Percentiles rank a stretch among this genome's conserved stretches.
phyloP scores from a whole-genome alignment of 106 monocot genomes.

The Dendrobium chrysotoxum region DNA sequence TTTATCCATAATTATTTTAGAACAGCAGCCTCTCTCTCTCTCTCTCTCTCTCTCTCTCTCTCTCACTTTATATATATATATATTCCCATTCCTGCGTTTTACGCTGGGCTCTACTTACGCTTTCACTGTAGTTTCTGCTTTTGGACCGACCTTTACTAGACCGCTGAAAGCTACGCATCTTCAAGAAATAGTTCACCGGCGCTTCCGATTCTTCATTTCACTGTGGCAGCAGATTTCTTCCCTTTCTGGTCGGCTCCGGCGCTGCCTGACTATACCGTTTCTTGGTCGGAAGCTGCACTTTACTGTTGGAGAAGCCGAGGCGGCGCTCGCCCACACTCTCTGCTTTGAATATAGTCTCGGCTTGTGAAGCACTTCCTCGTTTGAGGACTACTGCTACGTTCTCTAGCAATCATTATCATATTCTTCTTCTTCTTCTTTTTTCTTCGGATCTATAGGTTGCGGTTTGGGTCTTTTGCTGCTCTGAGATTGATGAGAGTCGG shows the following conservation, averaged over 20 bases:
- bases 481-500: constrained; percentile 43
- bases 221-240: not conserved
- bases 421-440: not conserved
- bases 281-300: not conserved
- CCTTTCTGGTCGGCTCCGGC: not conserved
- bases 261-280: not conserved
- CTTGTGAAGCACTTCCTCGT: not conserved
- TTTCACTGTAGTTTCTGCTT: not conserved
- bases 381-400: not conserved
- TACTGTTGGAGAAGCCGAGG: not conserved
- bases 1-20: too few species aligned
- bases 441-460: constrained; percentile 11
- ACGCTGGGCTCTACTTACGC: not conserved
- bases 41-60: too few species aligned
- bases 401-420: not conserved
- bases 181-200: not conserved
- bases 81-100: not conserved
- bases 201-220: not conserved
- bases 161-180: not conserved
- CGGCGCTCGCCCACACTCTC: too few species aligned
- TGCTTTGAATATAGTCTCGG: not conserved
- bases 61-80: too few species aligned
- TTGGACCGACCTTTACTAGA: not conserved
- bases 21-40: too few species aligned
- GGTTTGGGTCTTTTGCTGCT: not conserved